A percentile compares a stretch with the other conserved stretches of the same genome.
Conservation (phyloP, 129 eudicot species). For the Chrysanthemum lavandulifolium region DNA sequence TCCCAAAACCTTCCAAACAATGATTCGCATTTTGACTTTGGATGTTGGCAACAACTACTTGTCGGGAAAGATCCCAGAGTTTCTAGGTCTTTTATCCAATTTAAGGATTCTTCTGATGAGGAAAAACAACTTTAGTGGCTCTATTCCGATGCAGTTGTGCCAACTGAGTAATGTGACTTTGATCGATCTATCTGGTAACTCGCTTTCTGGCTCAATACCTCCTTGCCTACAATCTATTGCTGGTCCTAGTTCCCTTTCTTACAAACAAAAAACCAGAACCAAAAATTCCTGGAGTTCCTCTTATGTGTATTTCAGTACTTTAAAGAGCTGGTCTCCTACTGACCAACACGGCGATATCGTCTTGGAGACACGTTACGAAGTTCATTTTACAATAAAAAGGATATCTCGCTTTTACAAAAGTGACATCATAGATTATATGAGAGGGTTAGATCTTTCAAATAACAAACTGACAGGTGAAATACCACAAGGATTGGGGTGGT, state of each 20-base stretch:
- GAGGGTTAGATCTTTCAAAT: constrained; percentile 32
- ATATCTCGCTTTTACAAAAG: constrained; percentile 22
- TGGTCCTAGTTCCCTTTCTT: too few relatives aligned
- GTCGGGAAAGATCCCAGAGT: not conserved
- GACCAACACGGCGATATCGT: too few relatives aligned
- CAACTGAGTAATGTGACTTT: not conserved
- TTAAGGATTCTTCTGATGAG: not conserved
- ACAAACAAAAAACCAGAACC: too few relatives aligned
- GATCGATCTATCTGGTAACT: not conserved
- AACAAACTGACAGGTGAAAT: constrained; percentile 25
- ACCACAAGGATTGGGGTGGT: constrained; percentile 21
- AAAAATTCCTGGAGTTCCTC: not conserved
- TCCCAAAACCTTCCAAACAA: constrained; percentile 11
- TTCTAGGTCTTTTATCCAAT: not conserved
- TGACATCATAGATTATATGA: constrained; percentile 13
- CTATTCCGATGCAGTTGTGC: not conserved
- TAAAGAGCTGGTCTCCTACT: not conserved
- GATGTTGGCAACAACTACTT: constrained; percentile 6
- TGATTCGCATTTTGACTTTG: constrained; percentile 10
- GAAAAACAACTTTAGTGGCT: not conserved
- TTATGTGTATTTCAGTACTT: not conserved
- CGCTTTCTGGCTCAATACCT: not conserved
- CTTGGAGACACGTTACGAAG: not conserved
- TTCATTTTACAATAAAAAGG: constrained; percentile 19
- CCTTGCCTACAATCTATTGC: not conserved